Conservation (phyloP, 306 rosid species). For the Adenanthera pavonina region DNA sequence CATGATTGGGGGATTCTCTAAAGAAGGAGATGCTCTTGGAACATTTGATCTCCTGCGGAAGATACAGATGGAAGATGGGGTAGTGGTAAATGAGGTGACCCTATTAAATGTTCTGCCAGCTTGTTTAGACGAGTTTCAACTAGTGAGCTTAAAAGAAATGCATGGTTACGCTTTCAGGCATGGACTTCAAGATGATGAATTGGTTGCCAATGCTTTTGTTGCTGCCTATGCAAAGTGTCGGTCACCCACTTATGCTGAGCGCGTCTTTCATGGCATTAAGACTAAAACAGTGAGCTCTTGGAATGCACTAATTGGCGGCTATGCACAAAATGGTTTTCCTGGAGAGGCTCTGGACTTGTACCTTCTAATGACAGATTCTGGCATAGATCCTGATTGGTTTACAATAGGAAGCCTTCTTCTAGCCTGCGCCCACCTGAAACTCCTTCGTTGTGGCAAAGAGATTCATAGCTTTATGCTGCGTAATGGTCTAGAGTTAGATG, state of each 20-base stretch:
- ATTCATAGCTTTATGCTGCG: conserved; percentile 74
- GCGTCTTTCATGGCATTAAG: conserved; percentile 57
- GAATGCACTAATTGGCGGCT: conserved; percentile 77
- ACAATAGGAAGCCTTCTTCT: conserved; percentile 69
- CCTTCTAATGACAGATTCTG: conserved; percentile 61
- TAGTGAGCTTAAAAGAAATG: conserved; percentile 65
- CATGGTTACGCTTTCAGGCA: conserved; percentile 70
- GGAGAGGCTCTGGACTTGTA: conserved; percentile 65
- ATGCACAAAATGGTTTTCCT: conserved; percentile 78
- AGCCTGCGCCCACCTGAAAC: conserved; percentile 65
- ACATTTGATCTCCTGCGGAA: conserved; percentile 60
- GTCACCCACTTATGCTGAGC: conserved; percentile 55
- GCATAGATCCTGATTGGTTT: conserved; percentile 61
- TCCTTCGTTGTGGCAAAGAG: conserved; percentile 59
- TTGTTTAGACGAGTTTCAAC: conserved; percentile 54
- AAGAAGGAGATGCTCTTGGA: conserved; percentile 53
- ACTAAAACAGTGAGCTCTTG: conserved; percentile 70
- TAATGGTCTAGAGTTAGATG: conserved; percentile 62
- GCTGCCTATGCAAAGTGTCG: conserved; percentile 75
- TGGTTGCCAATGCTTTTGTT: conserved; percentile 74
- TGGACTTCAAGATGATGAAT: conserved; percentile 56
- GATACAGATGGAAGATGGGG: conserved; percentile 58
- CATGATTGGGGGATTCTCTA: conserved; percentile 67
- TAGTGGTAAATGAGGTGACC: conserved; percentile 67
- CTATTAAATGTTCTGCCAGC: conserved; percentile 70